Conservation (phyloP, 768 basidiomycete genomes). For the Lanmaoa rubissima region DNA sequence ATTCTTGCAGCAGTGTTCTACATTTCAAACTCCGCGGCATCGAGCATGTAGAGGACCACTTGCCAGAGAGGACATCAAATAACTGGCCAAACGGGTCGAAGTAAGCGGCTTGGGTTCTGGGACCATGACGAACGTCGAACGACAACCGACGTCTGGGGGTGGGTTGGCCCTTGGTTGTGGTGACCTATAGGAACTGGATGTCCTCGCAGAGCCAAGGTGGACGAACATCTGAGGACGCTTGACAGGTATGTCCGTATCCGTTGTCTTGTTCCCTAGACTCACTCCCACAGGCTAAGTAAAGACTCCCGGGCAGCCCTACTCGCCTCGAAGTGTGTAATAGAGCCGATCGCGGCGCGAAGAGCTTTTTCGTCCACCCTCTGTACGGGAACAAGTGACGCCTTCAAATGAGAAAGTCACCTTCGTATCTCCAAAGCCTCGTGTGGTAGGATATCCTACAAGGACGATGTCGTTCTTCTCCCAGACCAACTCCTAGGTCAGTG, state of each 20-base stretch:
- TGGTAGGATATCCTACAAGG: not conserved
- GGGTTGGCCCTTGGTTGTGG: not conserved
- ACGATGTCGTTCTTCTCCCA: slow-evolving; percentile 48
- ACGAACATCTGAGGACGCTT: slow-evolving; percentile 46
- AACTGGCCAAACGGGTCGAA: slow-evolving; percentile 65
- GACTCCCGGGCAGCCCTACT: slow-evolving; percentile 70
- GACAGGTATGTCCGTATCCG: slow-evolving; percentile 45
- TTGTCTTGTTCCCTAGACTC: not conserved
- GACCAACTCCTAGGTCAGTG: slow-evolving; percentile 77
- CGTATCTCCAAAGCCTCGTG: slow-evolving; percentile 26
- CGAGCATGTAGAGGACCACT: slow-evolving; percentile 67
- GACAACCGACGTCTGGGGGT: not conserved
- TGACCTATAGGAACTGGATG: slow-evolving; percentile 54
- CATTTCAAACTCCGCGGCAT: slow-evolving; percentile 76
- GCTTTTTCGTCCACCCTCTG: slow-evolving; percentile 52
- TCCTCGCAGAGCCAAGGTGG: slow-evolving; percentile 51
- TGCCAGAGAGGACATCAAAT: slow-evolving; percentile 65
- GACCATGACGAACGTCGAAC: slow-evolving; percentile 1
- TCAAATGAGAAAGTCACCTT: slow-evolving; percentile 62
- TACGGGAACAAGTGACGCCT: slow-evolving; percentile 43
- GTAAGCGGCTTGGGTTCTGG: slow-evolving; percentile 35
- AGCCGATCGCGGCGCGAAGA: slow-evolving; percentile 64
- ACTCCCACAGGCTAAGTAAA: slow-evolving; percentile 49
- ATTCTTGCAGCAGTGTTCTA: slow-evolving; percentile 48
- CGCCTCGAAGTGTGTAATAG: slow-evolving; percentile 66